A percentile compares a stretch with the other conserved stretches of the same genome.
These are phyloP conservation scores for Truncatella angustata DNA, from an alignment of 2,329 filamentous ascomycete species.

Conservation along the genomic window DNA sequence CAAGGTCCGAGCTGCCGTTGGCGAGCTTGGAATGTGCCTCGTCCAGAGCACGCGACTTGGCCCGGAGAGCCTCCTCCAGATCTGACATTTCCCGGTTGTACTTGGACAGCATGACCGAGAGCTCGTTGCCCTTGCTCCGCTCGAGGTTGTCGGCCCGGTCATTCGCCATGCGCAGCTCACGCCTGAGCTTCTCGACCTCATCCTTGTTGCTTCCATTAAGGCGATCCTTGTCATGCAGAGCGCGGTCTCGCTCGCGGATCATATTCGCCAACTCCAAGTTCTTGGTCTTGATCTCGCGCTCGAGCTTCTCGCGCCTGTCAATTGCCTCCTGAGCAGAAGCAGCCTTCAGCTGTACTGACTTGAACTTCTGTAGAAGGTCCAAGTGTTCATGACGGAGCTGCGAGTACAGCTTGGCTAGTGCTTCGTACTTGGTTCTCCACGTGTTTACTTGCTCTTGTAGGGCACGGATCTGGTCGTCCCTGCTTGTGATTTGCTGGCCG, in stretches of 20 bases:
- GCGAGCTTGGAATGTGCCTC: conserved; percentile 75
- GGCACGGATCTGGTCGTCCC: conserved; percentile 89
- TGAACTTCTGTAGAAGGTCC: conserved; percentile 93
- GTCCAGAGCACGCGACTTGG: conserved; percentile 84
- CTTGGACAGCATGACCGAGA: conserved; percentile 90
- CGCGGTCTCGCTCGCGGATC: conserved; percentile 94
- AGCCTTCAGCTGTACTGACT: conserved; percentile 92
- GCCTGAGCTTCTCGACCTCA: conserved; percentile 89
- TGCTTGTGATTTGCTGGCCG: conserved; percentile 80
- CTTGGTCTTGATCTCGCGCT: conserved; percentile 98
- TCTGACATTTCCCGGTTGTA: conserved; percentile 98
- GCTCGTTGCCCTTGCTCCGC: conserved; percentile 88
- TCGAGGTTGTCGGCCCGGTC: conserved; percentile 92
- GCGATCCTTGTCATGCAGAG: conserved; percentile 89
- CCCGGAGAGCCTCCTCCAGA: conserved; percentile 85
- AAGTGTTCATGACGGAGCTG: conserved; percentile 94
- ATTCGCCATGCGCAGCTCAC: conserved; percentile 87
- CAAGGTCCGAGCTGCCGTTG: conserved; percentile 82
- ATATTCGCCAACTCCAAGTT: conserved; percentile 98
- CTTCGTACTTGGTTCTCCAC: conserved; percentile 96
- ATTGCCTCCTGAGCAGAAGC: conserved; percentile 97
- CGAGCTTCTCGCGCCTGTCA: conserved; percentile 88
- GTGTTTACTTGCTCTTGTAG: conserved; percentile 97
- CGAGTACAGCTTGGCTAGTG: conserved; percentile 93
- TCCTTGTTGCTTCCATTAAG: conserved; percentile 84